Percentiles rank a stretch among this genome's conserved stretches.
Evolutionary conservation across 2,329 filamentous ascomycete species (phyloP).

Genomic region (Cadophora gregata): DNA sequence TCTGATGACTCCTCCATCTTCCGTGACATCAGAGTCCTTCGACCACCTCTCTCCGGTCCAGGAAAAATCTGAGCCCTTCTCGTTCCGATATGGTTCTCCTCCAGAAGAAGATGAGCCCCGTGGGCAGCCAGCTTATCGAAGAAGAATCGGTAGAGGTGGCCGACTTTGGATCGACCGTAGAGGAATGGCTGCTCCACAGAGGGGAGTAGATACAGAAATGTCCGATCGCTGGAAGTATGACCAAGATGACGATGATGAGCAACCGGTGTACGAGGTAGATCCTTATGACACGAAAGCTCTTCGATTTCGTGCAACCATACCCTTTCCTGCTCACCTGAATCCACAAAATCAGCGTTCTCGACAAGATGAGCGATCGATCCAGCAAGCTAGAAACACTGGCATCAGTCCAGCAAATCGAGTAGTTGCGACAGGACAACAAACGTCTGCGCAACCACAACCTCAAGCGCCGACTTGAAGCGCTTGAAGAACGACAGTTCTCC

Average conservation of each 20-base stretch:
- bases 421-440: conserved; percentile 30
- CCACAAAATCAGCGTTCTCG: conserved; percentile 37
- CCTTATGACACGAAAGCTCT: conserved; percentile 66
- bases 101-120: conserved; percentile 42
- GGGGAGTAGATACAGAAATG: conserved; percentile 52
- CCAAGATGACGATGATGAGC: conserved; percentile 81
- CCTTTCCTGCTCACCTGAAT: conserved; percentile 39
- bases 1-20: conserved; percentile 67
- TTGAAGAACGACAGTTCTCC: conserved; percentile 26
- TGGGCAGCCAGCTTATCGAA: conserved; percentile 71
- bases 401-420: conserved; percentile 36
- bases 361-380: conserved; percentile 33
- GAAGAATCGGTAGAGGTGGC: conserved; percentile 83
- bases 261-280: conserved; percentile 76
- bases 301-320: conserved; percentile 60
- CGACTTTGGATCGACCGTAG: conserved; percentile 88
- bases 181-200: conserved; percentile 61
- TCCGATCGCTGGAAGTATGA: conserved; percentile 86
- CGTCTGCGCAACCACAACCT: conserved; percentile 27
- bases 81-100: conserved; percentile 38
- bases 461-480: conserved; percentile 36
- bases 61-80: conserved; percentile 38
- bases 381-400: conserved; percentile 28
- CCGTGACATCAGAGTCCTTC: conserved; percentile 45
- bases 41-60: conserved; percentile 43